These are phyloP conservation scores for Firmiana major DNA, from an alignment of 345 rosid genomes.

Conservation along the genomic window DNA sequence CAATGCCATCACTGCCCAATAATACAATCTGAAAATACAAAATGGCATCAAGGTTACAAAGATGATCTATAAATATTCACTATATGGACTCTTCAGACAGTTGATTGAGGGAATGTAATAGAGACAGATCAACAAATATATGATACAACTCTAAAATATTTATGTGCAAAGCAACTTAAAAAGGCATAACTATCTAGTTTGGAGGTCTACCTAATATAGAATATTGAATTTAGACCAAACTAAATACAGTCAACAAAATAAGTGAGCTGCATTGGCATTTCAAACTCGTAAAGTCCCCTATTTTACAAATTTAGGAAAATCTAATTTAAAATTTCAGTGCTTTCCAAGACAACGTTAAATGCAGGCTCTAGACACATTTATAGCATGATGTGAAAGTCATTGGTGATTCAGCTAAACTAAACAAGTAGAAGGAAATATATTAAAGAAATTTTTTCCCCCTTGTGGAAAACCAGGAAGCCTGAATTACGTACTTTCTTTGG, in stretches of 20 bases:
- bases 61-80: background rate
- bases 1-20: conserved; percentile 89
- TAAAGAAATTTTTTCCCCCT: background rate
- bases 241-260: background rate
- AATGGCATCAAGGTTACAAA: conserved; percentile 5
- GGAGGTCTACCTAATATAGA: background rate
- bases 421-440: background rate
- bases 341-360: background rate
- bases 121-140: background rate
- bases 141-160: no score
- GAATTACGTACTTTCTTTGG: conserved; percentile 69
- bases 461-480: background rate
- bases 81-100: background rate
- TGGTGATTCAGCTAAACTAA: background rate
- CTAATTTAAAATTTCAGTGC: background rate
- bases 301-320: background rate
- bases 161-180: background rate
- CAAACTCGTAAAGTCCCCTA: background rate
- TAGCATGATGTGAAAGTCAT: background rate
- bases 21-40: conserved; percentile 61
- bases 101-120: background rate
- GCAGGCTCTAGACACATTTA: background rate
- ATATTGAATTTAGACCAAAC: conserved; percentile 2
- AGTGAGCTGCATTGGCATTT: background rate
- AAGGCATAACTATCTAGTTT: background rate